These are phyloP conservation scores for Schrenkiella parvula DNA, from an alignment of 345 rosid species.

Conservation along the genomic window DNA sequence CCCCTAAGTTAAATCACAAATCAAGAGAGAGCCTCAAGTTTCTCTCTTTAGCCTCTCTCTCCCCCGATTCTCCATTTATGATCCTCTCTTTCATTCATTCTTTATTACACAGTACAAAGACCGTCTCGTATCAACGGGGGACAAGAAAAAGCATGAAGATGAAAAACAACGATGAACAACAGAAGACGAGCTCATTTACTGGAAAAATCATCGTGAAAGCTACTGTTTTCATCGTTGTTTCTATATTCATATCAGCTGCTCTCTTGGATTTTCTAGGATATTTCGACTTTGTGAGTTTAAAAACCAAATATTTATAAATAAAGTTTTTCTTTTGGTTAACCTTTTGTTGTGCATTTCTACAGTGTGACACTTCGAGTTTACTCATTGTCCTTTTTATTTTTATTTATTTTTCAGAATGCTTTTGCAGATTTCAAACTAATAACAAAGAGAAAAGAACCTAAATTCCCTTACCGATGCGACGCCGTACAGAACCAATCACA, in stretches of 20 bases:
- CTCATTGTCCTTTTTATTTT: background rate
- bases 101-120: background rate
- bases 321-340: background rate
- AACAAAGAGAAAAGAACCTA: background rate
- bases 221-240: slow-evolving; percentile 6
- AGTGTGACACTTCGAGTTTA: too few species aligned
- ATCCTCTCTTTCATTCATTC: background rate
- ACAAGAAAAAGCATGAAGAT: background rate
- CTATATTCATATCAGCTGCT: slow-evolving; percentile 14
- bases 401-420: background rate
- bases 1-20: background rate
- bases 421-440: background rate
- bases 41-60: background rate
- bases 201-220: background rate
- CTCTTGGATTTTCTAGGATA: background rate
- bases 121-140: background rate
- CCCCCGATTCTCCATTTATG: background rate
- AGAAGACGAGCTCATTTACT: background rate
- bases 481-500: slow-evolving; percentile 4
- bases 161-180: background rate
- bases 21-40: background rate
- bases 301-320: background rate
- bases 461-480: slow-evolving; percentile 23
- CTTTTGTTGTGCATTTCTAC: too few species aligned
- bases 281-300: slow-evolving; percentile 7